Evolutionary conservation across 768 basidiomycete genomes (phyloP).

Genomic region (Tylopilus sp.): DNA sequence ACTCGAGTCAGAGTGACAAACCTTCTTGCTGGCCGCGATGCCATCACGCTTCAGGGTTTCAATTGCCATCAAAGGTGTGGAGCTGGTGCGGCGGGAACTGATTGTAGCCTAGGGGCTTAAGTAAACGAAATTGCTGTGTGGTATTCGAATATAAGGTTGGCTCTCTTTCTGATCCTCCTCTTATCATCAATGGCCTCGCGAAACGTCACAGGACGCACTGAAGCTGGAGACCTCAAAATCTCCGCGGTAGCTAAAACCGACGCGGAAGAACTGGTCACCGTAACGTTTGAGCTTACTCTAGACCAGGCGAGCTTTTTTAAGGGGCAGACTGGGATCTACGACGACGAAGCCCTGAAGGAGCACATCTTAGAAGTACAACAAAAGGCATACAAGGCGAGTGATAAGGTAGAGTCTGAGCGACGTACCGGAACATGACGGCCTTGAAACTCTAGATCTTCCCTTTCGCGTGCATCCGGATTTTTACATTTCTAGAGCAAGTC

Average conservation of each 20-base stretch:
- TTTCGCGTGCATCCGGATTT: constrained; percentile 26
- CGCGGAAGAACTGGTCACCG: background rate
- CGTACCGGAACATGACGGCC: background rate
- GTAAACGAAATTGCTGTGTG: background rate
- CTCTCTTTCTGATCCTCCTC: no score
- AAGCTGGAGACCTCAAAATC: constrained; percentile 10
- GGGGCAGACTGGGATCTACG: constrained; percentile 25
- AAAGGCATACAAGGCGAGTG: constrained; percentile 29
- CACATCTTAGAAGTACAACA: constrained; percentile 32
- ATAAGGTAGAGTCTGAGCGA: background rate
- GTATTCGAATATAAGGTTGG: background rate
- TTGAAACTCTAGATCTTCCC: constrained; percentile 23
- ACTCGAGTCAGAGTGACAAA: no score
- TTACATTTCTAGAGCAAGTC: constrained; percentile 24
- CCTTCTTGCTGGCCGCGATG: background rate
- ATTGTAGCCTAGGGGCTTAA: background rate
- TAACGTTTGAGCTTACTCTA: constrained; percentile 5
- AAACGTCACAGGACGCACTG: background rate
- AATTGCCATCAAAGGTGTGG: background rate
- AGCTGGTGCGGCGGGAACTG: background rate
- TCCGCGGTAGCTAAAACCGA: background rate
- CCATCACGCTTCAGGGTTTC: no score
- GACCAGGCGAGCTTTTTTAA: constrained; percentile 29
- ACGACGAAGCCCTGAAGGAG: constrained; percentile 23
- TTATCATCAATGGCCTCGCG: background rate